Conservation (phyloP, 768 basidiomycete species). For the Boletus huronensis region DNA sequence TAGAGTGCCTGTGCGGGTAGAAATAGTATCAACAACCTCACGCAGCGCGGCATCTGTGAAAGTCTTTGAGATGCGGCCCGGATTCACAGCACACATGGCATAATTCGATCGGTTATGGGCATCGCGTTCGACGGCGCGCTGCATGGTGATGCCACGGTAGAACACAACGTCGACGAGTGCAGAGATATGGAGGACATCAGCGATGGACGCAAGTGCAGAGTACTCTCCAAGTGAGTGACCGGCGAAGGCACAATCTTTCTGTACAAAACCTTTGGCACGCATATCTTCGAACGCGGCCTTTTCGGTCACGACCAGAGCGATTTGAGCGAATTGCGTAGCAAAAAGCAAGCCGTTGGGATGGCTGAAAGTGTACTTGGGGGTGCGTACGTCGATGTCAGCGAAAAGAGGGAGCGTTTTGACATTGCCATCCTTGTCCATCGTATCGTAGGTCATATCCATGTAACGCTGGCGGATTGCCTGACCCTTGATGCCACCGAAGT, state of each 20-base stretch:
- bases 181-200: slow-evolving; percentile 93
- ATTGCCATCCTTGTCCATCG: slow-evolving; percentile 93
- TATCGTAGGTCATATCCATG: slow-evolving; percentile 99
- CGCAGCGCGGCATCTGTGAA: slow-evolving; percentile 96
- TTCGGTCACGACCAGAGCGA: slow-evolving; percentile 96
- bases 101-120: slow-evolving; percentile 91
- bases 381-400: slow-evolving; percentile 90
- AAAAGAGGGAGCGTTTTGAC: slow-evolving; percentile 96
- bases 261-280: slow-evolving; percentile 93
- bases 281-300: slow-evolving; percentile 99
- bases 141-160: slow-evolving; percentile 99
- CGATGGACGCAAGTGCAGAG: slow-evolving; percentile 96
- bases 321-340: slow-evolving; percentile 98
- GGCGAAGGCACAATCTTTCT: slow-evolving; percentile 89
- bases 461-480: slow-evolving; percentile 98
- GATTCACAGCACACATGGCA: slow-evolving; percentile 99
- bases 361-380: slow-evolving; percentile 96
- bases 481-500: slow-evolving; percentile 99
- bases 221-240: slow-evolving; percentile 99
- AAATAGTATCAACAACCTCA: slow-evolving; percentile 92
- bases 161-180: slow-evolving; percentile 97
- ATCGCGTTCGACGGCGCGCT: slow-evolving; percentile 97
- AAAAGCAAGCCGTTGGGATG: slow-evolving; percentile 94
- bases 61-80: slow-evolving; percentile 87
- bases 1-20: slow-evolving; percentile 68